Percentiles rank a stretch among this genome's conserved stretches.
Conservation (phyloP, 331 rosid genomes). For the Malus hybrid region DNA sequence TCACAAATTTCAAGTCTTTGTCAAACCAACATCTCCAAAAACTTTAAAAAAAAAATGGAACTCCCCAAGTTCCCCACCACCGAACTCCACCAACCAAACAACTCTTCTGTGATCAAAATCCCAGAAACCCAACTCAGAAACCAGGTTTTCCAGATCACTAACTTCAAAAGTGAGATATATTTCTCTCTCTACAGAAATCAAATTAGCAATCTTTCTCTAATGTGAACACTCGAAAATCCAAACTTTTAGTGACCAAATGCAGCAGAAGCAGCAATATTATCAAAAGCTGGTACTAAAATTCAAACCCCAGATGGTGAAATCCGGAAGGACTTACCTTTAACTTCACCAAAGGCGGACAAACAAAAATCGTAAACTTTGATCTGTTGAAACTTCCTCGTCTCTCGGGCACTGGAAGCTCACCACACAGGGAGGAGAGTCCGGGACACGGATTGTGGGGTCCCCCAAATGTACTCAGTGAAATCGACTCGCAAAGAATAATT, state of each 20-base stretch:
- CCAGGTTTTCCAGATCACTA: conserved; percentile 4
- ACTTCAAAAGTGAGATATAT: background rate
- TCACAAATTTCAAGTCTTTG: conserved; percentile 8
- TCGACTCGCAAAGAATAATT: conserved; percentile 8
- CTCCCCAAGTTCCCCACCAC: conserved; percentile 10
- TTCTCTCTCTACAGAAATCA: background rate
- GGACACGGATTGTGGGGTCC: conserved; percentile 49
- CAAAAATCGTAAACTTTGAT: conserved; percentile 16
- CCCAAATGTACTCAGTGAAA: conserved; percentile 16
- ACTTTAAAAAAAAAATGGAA: conserved; percentile 21
- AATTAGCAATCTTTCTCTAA: background rate
- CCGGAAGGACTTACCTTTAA: conserved; percentile 1
- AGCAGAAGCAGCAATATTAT: background rate
- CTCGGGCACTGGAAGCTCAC: conserved; percentile 14
- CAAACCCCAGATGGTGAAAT: conserved; percentile 8
- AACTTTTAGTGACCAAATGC: conserved; percentile 6
- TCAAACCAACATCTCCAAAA: conserved; percentile 21
- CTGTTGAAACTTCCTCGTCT: background rate
- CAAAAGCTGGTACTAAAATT: background rate
- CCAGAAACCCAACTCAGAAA: conserved; percentile 6
- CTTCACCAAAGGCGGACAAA: background rate
- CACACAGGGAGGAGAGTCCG: background rate
- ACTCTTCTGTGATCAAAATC: background rate
- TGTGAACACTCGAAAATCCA: background rate
- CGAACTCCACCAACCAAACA: conserved; percentile 26